phyloP scores from a whole-genome alignment of 805 yeast genomes.

The Maudiozyma turicensis region DNA sequence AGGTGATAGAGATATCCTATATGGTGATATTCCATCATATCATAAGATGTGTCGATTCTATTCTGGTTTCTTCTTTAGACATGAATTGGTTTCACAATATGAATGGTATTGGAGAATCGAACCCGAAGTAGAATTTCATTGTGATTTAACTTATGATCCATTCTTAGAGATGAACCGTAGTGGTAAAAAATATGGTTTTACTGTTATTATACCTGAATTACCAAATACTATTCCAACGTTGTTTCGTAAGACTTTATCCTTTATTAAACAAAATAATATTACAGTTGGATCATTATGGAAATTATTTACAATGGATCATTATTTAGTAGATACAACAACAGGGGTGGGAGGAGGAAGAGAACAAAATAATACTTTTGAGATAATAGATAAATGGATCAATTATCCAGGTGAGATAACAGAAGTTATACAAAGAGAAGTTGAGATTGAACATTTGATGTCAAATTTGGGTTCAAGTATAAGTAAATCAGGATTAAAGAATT shows the following conservation, averaged over 20 bases:
- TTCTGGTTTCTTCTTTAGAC: constrained; percentile 74
- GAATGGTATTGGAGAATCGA: constrained; percentile 98
- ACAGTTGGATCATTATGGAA: constrained; percentile 60
- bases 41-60: constrained; percentile 95
- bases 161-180: constrained; percentile 64
- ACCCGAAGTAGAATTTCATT: constrained; percentile 81
- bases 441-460: constrained; percentile 24
- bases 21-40: constrained; percentile 73
- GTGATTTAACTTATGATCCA: constrained; percentile 90
- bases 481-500: constrained; percentile 23
- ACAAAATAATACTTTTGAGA: constrained; percentile 21
- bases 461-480: no score
- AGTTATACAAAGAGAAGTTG: constrained; percentile 23
- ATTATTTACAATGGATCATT: constrained; percentile 41
- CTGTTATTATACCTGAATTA: constrained; percentile 67
- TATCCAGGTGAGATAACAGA: constrained; percentile 16
- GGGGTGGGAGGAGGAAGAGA: not conserved
- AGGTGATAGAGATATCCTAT: constrained; percentile 76
- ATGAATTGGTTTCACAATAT: constrained; percentile 55
- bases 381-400: constrained; percentile 26
- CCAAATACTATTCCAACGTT: constrained; percentile 74
- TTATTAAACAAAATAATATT: constrained; percentile 38
- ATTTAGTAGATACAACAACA: constrained; percentile 17
- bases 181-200: constrained; percentile 77
- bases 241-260: constrained; percentile 62